phyloP scores from a whole-genome alignment of 2,329 filamentous ascomycete genomes.

The Calonectria montana region DNA sequence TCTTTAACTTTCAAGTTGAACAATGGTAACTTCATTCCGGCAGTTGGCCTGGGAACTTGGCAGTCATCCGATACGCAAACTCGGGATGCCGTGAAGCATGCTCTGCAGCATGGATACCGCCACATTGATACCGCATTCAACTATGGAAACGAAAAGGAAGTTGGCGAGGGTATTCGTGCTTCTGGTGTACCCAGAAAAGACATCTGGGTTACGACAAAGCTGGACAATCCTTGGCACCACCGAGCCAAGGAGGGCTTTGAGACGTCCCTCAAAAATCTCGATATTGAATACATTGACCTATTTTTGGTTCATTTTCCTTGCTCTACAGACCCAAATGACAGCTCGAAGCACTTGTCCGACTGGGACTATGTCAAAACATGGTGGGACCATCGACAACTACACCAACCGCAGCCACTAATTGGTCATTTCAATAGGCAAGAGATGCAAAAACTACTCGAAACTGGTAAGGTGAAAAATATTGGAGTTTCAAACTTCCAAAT shows the following conservation, averaged over 20 bases:
- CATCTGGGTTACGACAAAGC: slow-evolving; percentile 74
- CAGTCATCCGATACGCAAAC: slow-evolving; percentile 62
- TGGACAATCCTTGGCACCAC: slow-evolving; percentile 74
- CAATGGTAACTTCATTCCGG: slow-evolving; percentile 22
- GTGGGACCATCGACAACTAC: not conserved
- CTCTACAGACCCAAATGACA: slow-evolving; percentile 25
- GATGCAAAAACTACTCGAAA: slow-evolving; percentile 73
- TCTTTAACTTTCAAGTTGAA: slow-evolving; percentile 20
- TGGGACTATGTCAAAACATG: slow-evolving; percentile 29
- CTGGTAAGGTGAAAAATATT: slow-evolving; percentile 80
- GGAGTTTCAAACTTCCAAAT: slow-evolving; percentile 87
- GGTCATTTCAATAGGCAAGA: slow-evolving; percentile 54
- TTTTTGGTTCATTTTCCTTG: slow-evolving; percentile 53
- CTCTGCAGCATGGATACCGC: slow-evolving; percentile 67
- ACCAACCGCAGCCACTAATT: not conserved
- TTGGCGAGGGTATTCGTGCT: slow-evolving; percentile 61
- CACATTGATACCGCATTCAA: slow-evolving; percentile 72
- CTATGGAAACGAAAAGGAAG: slow-evolving; percentile 71
- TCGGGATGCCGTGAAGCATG: slow-evolving; percentile 65
- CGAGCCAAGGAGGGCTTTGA: slow-evolving; percentile 67
- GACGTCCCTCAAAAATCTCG: slow-evolving; percentile 62
- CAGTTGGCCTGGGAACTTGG: slow-evolving; percentile 28
- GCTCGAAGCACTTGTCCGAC: slow-evolving; percentile 35
- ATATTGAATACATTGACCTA: slow-evolving; percentile 66
- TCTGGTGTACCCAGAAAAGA: slow-evolving; percentile 60